Evolutionary conservation across 2,329 filamentous ascomycete species (phyloP), one percentile per base, ranked within the genome.

Genomic region (Aspergillus felis): DNA sequence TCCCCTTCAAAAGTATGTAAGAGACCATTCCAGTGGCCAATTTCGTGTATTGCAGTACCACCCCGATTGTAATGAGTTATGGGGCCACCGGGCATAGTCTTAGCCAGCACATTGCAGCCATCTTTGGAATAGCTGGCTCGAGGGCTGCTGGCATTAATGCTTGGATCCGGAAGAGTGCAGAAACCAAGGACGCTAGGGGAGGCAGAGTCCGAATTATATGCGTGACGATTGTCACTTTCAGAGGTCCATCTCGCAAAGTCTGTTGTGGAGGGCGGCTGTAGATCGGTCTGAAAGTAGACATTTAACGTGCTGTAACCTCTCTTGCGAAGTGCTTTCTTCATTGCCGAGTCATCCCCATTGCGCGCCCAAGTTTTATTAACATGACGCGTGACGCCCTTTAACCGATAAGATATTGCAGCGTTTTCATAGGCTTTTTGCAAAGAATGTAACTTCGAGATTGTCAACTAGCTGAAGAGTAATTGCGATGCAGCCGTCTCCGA

Each of bases 201-300:
- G 29, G 67, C 53, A 46, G 63, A 64, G 46, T 48, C 61, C 12
- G 58, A 54, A 4, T 53, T 14, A 29, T 52, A 51, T 10, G 58
- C 54, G 24, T 60, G 58, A 12, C 61, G 59, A 24, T 57, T 70
- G 51, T 68, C 69, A 54, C 74, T 73, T 5, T 66, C 57, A 27
- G 59, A 51, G 5, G 60, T 56, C 25, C 4, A 66, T 66, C 22
- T 25, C 24, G 22, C 8, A 5, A 66, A 64, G 10, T 62, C 53
- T 35, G 66, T 63, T 12, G 57, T 63, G 5, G 66, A 51, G 4
- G 68, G 60, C 0, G 66, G 60, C 32, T 75, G 68, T 17, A 85
- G 75, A 56, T 84, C 76, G 32, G 80, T 81, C 68, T 85, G 81
- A 73, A 85, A 85, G 73, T 85, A 86, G 58, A 86, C 73, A 68